These are phyloP conservation scores for Metschnikowia sp. DNA, from an alignment of 805 yeast genomes.

Conservation along the genomic window DNA sequence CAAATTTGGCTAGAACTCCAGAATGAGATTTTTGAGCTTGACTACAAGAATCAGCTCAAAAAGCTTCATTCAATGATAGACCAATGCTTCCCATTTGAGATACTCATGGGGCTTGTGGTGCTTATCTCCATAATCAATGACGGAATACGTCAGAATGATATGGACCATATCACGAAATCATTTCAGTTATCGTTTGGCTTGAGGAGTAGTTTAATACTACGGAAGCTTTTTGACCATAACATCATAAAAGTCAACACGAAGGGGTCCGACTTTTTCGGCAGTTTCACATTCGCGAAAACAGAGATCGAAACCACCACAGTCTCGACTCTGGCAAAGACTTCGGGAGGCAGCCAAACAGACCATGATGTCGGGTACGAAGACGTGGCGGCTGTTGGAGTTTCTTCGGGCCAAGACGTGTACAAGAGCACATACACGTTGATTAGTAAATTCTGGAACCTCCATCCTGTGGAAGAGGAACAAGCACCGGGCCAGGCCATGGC, in stretches of 20 bases:
- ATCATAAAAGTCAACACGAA: conserved; percentile 36
- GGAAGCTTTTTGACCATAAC: conserved; percentile 46
- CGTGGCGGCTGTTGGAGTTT: conserved; percentile 25
- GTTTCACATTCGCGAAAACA: conserved; percentile 15
- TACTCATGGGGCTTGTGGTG: conserved; percentile 52
- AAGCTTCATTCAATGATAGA: conserved; percentile 37
- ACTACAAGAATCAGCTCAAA: conserved; percentile 31
- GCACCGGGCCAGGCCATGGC: background rate
- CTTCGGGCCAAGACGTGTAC: conserved; percentile 26
- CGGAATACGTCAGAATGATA: conserved; percentile 68
- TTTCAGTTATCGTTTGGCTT: conserved; percentile 66
- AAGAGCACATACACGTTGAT: conserved; percentile 36
- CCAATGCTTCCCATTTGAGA: conserved; percentile 31
- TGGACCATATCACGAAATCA: conserved; percentile 50
- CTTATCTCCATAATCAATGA: conserved; percentile 60
- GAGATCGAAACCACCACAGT: conserved; percentile 16
- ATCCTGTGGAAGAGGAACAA: conserved; percentile 38
- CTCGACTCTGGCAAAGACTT: conserved; percentile 6
- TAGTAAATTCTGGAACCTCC: conserved; percentile 45
- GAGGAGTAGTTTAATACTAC: conserved; percentile 44
- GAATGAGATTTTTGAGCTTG: conserved; percentile 59
- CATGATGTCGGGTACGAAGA: conserved; percentile 15
- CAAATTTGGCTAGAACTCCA: conserved; percentile 56
- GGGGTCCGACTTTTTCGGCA: conserved; percentile 24
- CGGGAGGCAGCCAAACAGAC: conserved; percentile 1